Conservation (phyloP, 2,329 filamentous ascomycete species). For the Zymoseptoria brevis region DNA sequence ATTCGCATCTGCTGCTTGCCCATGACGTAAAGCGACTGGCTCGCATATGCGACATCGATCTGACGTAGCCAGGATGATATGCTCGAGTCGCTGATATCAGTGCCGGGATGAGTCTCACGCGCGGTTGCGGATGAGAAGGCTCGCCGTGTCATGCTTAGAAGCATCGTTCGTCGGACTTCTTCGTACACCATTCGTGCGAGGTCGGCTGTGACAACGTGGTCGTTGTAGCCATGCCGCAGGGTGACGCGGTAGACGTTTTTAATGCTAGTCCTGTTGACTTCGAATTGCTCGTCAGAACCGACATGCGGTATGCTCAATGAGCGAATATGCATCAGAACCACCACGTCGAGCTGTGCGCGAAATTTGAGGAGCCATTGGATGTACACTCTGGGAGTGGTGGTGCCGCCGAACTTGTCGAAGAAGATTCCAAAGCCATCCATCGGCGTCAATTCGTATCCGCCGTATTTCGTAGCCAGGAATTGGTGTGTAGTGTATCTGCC, state of each 20-base stretch:
- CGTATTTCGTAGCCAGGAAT: slow-evolving; percentile 13
- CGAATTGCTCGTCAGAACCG: slow-evolving; percentile 14
- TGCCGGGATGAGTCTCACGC: not conserved
- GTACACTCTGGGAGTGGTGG: slow-evolving; percentile 25
- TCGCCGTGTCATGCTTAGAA: slow-evolving; percentile 1
- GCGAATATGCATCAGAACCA: slow-evolving; percentile 21
- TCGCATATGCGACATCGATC: slow-evolving; percentile 14
- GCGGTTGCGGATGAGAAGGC: too few species aligned
- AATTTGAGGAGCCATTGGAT: slow-evolving; percentile 21
- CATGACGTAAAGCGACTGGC: slow-evolving; percentile 19
- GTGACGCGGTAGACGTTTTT: slow-evolving; percentile 20
- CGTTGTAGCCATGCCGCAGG: slow-evolving; percentile 19
- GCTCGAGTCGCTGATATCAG: not conserved
- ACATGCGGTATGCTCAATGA: slow-evolving; percentile 17
- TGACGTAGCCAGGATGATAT: slow-evolving; percentile 4
- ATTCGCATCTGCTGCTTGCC: slow-evolving; percentile 23
- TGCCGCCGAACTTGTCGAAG: slow-evolving; percentile 63
- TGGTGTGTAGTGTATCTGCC: slow-evolving; percentile 13
- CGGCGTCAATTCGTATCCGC: slow-evolving; percentile 34
- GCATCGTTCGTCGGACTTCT: slow-evolving; percentile 16
- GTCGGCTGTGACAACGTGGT: slow-evolving; percentile 20
- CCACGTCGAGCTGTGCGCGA: slow-evolving; percentile 17
- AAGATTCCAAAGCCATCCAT: slow-evolving; percentile 57
- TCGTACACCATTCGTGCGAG: slow-evolving; percentile 18
- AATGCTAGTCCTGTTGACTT: slow-evolving; percentile 14